These are phyloP conservation scores for Boletus huronensis DNA, from an alignment of 768 basidiomycete species.

Conservation along the genomic window DNA sequence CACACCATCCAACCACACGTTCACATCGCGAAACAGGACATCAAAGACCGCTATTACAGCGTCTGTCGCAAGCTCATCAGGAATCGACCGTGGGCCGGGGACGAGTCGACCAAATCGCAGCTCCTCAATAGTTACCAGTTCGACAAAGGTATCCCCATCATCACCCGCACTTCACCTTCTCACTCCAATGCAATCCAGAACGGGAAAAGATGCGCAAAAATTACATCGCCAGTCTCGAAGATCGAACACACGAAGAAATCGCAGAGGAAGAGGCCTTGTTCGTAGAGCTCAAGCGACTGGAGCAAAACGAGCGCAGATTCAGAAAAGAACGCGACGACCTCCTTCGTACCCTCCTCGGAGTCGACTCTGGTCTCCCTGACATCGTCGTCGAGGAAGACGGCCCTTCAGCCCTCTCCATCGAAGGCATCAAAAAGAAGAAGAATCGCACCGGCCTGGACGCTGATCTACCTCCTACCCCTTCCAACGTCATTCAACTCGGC, in stretches of 20 bases:
- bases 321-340: conserved; percentile 87
- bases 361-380: conserved; percentile 82
- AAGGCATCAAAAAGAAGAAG: conserved; percentile 58
- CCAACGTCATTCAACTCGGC: conserved; percentile 37
- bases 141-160: conserved; percentile 65
- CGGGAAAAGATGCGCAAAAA: conserved; percentile 86
- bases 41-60: conserved; percentile 93
- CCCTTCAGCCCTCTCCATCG: conserved; percentile 42
- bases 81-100: conserved; percentile 80
- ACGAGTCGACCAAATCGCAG: conserved; percentile 65
- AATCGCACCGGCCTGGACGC: conserved; percentile 26
- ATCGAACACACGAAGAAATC: conserved; percentile 83
- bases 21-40: conserved; percentile 44
- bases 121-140: conserved; percentile 74
- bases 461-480: conserved; percentile 34
- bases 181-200: conserved; percentile 41
- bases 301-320: conserved; percentile 87
- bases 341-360: conserved; percentile 75
- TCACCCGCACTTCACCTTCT: background rate
- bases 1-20: background rate
- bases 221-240: conserved; percentile 83
- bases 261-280: conserved; percentile 95
- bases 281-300: conserved; percentile 90
- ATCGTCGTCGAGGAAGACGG: conserved; percentile 63
- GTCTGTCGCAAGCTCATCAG: conserved; percentile 86